Conservation (phyloP, 345 rosid genomes). For the Erucastrum elatum region DNA sequence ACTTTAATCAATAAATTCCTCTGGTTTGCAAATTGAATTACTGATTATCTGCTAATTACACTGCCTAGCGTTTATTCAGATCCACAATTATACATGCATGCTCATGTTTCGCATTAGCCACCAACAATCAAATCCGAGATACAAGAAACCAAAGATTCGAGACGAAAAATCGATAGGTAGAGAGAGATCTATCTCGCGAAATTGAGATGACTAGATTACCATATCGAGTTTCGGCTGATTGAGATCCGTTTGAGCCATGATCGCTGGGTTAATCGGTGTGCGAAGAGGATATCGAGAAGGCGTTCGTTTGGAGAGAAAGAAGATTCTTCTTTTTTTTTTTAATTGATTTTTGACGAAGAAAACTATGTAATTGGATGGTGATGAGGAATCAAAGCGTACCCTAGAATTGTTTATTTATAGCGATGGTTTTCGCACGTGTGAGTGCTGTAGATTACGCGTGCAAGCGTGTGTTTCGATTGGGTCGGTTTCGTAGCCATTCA, state of each 20-base stretch:
- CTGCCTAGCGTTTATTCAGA: background rate
- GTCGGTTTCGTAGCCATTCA: constrained; percentile 22
- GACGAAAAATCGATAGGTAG: background rate
- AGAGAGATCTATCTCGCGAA: background rate
- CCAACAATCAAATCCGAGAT: background rate
- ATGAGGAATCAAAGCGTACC: constrained; percentile 21
- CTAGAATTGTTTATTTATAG: constrained; percentile 19
- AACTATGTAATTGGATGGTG: constrained; percentile 25
- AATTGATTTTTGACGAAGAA: constrained; percentile 29
- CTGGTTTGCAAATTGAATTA: too few species aligned
- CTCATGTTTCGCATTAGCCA: background rate
- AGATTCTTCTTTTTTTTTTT: background rate
- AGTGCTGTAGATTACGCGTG: background rate
- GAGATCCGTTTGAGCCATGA: constrained; percentile 40
- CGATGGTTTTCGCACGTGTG: constrained; percentile 25
- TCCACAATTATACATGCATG: background rate
- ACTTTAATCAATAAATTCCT: too few species aligned
- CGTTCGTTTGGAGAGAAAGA: constrained; percentile 11
- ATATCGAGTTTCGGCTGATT: constrained; percentile 35
- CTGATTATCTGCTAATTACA: too few species aligned
- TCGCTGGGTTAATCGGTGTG: constrained; percentile 6
- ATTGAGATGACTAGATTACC: constrained; percentile 18
- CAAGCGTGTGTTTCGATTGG: constrained; percentile 7
- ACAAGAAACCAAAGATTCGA: background rate
- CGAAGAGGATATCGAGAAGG: background rate